These are phyloP conservation scores for Eustoma russellianum DNA, from an alignment of 257 asterid species.

Conservation along the genomic window DNA sequence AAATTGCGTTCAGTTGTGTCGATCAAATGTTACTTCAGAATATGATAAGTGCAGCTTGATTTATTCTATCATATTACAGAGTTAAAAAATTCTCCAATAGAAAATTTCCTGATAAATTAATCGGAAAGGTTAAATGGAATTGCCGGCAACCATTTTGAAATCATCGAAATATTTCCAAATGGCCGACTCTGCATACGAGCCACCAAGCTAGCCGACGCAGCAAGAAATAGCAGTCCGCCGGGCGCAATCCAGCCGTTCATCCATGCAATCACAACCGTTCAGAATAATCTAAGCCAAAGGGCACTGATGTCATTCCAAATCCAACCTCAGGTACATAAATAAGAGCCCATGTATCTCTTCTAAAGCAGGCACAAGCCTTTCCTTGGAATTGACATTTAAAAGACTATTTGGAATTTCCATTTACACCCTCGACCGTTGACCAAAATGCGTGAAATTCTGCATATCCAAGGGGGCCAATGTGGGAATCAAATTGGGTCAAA, in stretches of 20 bases:
- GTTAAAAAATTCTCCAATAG: too few species aligned
- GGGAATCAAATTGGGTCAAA: constrained; percentile 12
- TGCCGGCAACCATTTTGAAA: too few species aligned
- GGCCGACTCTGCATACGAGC: neutral
- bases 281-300: neutral
- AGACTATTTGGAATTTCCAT: neutral
- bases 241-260: neutral
- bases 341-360: neutral
- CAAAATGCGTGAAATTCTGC: constrained; percentile 8
- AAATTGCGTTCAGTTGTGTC: too few species aligned
- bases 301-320: neutral
- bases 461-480: constrained; percentile 8
- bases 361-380: neutral
- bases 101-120: too few species aligned
- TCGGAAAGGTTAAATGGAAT: too few species aligned
- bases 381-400: neutral
- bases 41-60: too few species aligned
- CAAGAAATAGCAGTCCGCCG: neutral
- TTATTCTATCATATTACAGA: too few species aligned
- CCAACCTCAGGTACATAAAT: neutral
- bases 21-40: too few species aligned
- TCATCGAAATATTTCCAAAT: constrained; percentile 2
- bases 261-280: neutral
- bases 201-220: neutral
- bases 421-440: constrained; percentile 5